Conservation (phyloP, 352 stramenopile genomes). For the Saprolegnia parasitica region DNA sequence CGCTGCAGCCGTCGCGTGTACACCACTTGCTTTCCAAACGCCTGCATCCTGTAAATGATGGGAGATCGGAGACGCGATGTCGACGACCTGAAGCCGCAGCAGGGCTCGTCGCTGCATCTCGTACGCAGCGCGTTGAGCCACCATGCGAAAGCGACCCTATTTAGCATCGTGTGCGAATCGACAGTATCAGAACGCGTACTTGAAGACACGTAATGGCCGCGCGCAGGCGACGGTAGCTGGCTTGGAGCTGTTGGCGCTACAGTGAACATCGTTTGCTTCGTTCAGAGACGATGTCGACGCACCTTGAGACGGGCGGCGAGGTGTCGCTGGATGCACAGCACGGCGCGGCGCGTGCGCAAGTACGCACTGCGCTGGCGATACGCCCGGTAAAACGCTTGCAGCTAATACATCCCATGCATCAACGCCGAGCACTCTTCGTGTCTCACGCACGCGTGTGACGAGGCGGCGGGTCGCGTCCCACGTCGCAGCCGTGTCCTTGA, state of each 20-base stretch:
- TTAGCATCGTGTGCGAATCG: too few relatives aligned
- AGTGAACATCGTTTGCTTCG: too few relatives aligned
- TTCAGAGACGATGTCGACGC: background rate
- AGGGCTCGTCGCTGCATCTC: conserved; percentile 35
- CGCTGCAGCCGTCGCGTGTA: background rate
- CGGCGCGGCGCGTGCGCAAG: conserved; percentile 34
- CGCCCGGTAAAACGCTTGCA: conserved; percentile 72
- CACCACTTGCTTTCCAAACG: conserved; percentile 8
- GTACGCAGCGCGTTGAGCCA: background rate
- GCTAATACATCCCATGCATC: conserved; percentile 31
- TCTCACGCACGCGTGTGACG: conserved; percentile 51
- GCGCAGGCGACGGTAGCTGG: background rate
- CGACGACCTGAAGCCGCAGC: conserved; percentile 35
- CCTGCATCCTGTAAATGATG: conserved; percentile 37
- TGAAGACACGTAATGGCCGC: background rate
- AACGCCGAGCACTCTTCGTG: background rate
- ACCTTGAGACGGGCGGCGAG: conserved; percentile 52
- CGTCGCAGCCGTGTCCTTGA: conserved; percentile 46
- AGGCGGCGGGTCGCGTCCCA: conserved; percentile 64
- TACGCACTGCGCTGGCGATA: conserved; percentile 56
- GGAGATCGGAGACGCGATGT: conserved; percentile 34
- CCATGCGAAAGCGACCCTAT: background rate
- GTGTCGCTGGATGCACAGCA: conserved; percentile 52
- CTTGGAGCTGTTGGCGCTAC: conserved; percentile 4
- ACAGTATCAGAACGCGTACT: too few relatives aligned